Conservation (phyloP, 2,329 filamentous ascomycete genomes). For the Fusarium fracticaudum region DNA sequence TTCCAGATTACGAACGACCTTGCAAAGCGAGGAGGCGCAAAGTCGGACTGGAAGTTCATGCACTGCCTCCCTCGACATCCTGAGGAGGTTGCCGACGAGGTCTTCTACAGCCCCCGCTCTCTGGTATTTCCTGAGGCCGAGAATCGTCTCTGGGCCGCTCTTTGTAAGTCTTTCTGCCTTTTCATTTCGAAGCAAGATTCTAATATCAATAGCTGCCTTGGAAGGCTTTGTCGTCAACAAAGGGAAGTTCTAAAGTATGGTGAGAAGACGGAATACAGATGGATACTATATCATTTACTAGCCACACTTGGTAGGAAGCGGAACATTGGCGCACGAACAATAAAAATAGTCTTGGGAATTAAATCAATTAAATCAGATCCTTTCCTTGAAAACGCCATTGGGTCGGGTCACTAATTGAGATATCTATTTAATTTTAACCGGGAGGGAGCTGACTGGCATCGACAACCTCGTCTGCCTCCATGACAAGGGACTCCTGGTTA, state of each 20-base stretch:
- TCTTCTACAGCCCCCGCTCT: constrained; percentile 88
- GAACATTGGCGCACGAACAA: constrained; percentile 41
- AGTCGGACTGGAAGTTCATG: constrained; percentile 96
- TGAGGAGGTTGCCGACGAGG: constrained; percentile 93
- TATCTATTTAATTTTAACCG: constrained; percentile 66
- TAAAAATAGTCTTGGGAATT: constrained; percentile 43
- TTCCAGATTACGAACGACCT: constrained; percentile 93
- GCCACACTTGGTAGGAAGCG: constrained; percentile 13
- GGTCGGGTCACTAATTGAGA: constrained; percentile 23
- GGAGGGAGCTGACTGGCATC: constrained; percentile 94
- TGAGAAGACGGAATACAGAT: not conserved
- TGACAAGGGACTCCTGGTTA: constrained; percentile 74
- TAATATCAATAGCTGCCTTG: constrained; percentile 67
- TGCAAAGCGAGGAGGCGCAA: constrained; percentile 85
- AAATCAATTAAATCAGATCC: constrained; percentile 42
- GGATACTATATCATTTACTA: constrained; percentile 22
- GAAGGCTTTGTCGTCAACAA: constrained; percentile 96
- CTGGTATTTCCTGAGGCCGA: constrained; percentile 95
- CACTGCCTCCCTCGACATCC: constrained; percentile 93
- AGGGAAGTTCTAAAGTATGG: constrained; percentile 69
- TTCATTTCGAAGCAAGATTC: not conserved
- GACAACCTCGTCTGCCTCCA: constrained; percentile 94
- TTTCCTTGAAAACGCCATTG: constrained; percentile 43
- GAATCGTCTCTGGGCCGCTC: constrained; percentile 91
- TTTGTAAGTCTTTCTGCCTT: constrained; percentile 63